Percentiles rank a stretch among this genome's conserved stretches.
Conservation (phyloP, 768 basidiomycete species). For the Coprinopsis strossmayeri region DNA sequence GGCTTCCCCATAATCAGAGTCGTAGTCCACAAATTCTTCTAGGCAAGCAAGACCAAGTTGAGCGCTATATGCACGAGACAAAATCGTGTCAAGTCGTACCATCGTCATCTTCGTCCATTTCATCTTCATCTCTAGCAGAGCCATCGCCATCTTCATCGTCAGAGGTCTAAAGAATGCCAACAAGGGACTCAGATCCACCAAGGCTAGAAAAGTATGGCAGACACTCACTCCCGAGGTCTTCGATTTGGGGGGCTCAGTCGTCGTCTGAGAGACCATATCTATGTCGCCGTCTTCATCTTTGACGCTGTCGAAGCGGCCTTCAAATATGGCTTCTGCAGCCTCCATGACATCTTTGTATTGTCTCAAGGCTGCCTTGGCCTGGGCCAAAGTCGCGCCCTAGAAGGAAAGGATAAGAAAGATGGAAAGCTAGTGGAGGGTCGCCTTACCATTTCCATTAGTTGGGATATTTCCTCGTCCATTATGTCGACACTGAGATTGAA, state of each 20-base stretch:
- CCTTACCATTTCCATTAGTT: conserved; percentile 48
- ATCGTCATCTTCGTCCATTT: conserved; percentile 38
- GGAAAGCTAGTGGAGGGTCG: neutral
- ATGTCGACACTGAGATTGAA: too few species aligned
- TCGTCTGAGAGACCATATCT: conserved; percentile 29
- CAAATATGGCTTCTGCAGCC: conserved; percentile 81
- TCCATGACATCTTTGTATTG: conserved; percentile 87
- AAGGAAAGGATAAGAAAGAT: neutral
- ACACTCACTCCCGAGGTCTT: conserved; percentile 12
- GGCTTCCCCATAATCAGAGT: conserved; percentile 65
- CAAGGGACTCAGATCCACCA: neutral
- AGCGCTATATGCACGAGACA: neutral
- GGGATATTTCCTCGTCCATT: conserved; percentile 47
- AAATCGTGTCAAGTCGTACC: neutral
- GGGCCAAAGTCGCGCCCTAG: conserved; percentile 76
- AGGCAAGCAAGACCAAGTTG: conserved; percentile 9
- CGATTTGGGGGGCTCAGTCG: conserved; percentile 13
- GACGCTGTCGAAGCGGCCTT: conserved; percentile 79
- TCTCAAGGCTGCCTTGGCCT: conserved; percentile 78
- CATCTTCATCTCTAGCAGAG: conserved; percentile 45
- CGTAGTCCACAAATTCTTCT: conserved; percentile 68
- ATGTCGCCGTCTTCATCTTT: conserved; percentile 51
- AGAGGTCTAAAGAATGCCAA: conserved; percentile 40
- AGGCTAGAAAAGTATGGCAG: neutral
- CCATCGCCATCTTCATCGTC: conserved; percentile 46